Evolutionary conservation across 805 yeast genomes (phyloP), one percentile per base, ranked within the genome.

Genomic region (Yamadazyma sp.): DNA sequence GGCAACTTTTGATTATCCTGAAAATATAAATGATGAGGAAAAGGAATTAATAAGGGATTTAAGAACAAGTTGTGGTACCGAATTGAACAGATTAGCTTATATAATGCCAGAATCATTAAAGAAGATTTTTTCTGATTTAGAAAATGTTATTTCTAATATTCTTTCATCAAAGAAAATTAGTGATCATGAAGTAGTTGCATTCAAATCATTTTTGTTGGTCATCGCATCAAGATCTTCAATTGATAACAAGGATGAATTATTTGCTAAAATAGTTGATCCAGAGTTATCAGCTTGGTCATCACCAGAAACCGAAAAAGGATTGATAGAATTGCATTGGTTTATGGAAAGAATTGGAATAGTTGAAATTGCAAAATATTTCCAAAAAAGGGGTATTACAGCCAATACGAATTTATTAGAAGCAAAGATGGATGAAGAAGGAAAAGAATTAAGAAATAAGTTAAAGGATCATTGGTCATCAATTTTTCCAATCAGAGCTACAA

Each of bases 321-420:
- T 93, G 19, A 68, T 81, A 52, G 95, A 91, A 53, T 69, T 94
- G 29, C 96, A 87, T 42, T 93, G 98, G 98, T 93, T 93, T 49
- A 91, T 93, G 98, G 98, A 89, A 60, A 75, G 97, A 49, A 73
- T 94, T 33, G 98, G 98, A 2, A 86, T 93, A 36, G 98, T 88
- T 3, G 80, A 80, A 54, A 94, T 93, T 52, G 95, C 97, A 0
- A 83, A 83, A 40, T 93, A 93, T 54, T 93, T 94, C 60, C 80
- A 82, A 42, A 74, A 76, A 6, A 70, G 98, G 46, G 85, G 86
- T 4, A 89, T 94, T 21, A 75, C 84, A 1, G 86, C 89, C 4
- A 61, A 70, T 18, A 83, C 95, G 2, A 78, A 88, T 56, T 60
- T 94, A 35, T 58, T 91, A 32, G 75, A 78, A 33, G 83, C 94